Evolutionary conservation across 73 alveolate species (phyloP).

Genomic region (Tetrahymena malaccensis): DNA sequence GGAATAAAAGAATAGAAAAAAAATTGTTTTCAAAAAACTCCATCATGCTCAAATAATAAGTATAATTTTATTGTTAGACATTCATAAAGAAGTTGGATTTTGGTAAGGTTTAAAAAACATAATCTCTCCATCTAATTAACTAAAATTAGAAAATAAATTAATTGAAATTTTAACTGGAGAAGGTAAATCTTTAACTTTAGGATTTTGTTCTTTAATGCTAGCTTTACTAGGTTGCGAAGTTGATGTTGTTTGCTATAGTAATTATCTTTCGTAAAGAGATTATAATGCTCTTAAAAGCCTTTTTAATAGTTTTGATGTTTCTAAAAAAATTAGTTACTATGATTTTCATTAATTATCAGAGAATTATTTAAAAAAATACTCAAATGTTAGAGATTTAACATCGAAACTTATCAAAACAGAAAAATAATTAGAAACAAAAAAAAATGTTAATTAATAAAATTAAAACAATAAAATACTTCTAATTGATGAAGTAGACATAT

Average conservation of each 20-base stretch:
- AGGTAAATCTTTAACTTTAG: not conserved
- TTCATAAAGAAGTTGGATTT: not conserved
- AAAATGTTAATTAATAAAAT: too few relatives aligned
- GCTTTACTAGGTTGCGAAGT: not conserved
- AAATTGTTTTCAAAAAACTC: not conserved
- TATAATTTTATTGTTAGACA: not conserved
- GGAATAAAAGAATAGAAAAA: not conserved
- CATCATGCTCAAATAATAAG: not conserved
- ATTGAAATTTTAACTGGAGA: not conserved
- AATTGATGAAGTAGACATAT: not conserved
- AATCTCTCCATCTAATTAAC: not conserved
- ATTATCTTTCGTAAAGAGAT: not conserved
- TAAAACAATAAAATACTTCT: too few relatives aligned
- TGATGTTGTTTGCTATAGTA: not conserved
- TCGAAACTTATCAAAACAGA: too few relatives aligned
- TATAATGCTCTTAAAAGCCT: not conserved
- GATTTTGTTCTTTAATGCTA: not conserved
- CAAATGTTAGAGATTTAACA: not conserved
- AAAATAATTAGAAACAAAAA: too few relatives aligned
- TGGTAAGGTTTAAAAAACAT: not conserved
- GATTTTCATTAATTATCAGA: not conserved
- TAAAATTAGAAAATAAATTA: not conserved
- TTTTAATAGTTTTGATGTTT: not conserved
- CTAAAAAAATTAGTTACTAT: not conserved
- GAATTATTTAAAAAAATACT: too few relatives aligned